Percentiles rank a stretch among this genome's conserved stretches.
Conservation (phyloP, 495 filamentous ascomycete genomes). For the Penicillium pancosmium region DNA sequence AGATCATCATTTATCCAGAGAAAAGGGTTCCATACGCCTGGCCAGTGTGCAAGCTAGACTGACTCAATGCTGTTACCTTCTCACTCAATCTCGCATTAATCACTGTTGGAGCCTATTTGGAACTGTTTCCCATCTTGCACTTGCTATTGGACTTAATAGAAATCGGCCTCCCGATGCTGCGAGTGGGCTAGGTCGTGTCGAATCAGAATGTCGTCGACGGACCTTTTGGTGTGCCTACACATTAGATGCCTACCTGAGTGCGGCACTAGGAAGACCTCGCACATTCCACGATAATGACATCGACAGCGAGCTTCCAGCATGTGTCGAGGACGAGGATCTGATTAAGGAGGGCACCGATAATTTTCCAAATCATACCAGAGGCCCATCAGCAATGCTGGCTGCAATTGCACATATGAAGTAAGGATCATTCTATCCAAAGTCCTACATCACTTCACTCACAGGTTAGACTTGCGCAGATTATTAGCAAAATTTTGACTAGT, state of each 20-base stretch:
- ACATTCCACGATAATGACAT: conserved; percentile 11
- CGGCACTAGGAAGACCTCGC: conserved; percentile 22
- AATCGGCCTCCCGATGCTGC: neutral
- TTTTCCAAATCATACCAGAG: neutral
- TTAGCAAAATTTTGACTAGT: conserved; percentile 4
- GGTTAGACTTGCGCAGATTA: conserved; percentile 6
- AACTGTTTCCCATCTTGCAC: neutral
- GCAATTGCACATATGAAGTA: conserved; percentile 10
- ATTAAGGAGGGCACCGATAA: neutral
- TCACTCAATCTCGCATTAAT: conserved; percentile 13
- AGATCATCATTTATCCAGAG: conserved; percentile 6
- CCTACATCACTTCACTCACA: no score
- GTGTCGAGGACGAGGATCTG: neutral
- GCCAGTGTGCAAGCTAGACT: conserved; percentile 9
- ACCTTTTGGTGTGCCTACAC: conserved; percentile 12
- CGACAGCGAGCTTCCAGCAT: conserved; percentile 2
- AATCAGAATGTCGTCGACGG: conserved; percentile 4
- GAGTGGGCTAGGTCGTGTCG: conserved; percentile 9
- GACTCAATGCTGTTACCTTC: conserved; percentile 4
- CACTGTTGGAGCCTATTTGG: conserved; percentile 13
- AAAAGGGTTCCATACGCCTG: conserved; percentile 5
- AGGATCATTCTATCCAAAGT: neutral
- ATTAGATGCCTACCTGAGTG: conserved; percentile 20
- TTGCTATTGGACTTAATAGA: conserved; percentile 9
- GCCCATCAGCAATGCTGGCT: conserved; percentile 1